Evolutionary conservation across 2,329 filamentous ascomycete species (phyloP).

Genomic region (Aciculosporium take): DNA sequence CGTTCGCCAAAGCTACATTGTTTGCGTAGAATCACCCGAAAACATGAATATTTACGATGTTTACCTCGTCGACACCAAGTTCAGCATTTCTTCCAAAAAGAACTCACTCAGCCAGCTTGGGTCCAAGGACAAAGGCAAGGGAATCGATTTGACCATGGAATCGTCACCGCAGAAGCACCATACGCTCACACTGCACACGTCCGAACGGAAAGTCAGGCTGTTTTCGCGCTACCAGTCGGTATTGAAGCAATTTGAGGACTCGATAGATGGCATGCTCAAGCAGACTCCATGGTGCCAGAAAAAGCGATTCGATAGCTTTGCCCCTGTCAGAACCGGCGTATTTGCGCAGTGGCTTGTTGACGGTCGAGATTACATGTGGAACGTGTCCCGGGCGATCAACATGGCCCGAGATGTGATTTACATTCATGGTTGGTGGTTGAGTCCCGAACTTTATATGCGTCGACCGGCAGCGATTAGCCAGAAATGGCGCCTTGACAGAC

Average conservation of each 20-base stretch:
- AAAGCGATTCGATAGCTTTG: conserved; percentile 87
- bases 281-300: conserved; percentile 70
- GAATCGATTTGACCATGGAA: conserved; percentile 28
- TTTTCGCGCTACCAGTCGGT: conserved; percentile 83
- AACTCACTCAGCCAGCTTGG: conserved; percentile 37
- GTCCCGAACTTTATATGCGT: conserved; percentile 88
- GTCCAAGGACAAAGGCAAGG: conserved; percentile 45
- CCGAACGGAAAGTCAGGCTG: conserved; percentile 82
- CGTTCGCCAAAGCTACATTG: conserved; percentile 93
- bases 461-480: conserved; percentile 90
- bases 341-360: conserved; percentile 96
- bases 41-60: conserved; percentile 99
- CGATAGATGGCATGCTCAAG: conserved; percentile 70
- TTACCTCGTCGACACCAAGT: conserved; percentile 85
- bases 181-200: conserved; percentile 74
- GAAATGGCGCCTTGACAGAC: conserved; percentile 88
- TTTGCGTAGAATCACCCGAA: conserved; percentile 95
- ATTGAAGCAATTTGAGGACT: conserved; percentile 84
- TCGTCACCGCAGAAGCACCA: conserved; percentile 50
- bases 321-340: conserved; percentile 71
- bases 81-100: conserved; percentile 65
- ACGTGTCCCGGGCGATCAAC: conserved; percentile 88
- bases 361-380: conserved; percentile 98
- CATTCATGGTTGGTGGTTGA: conserved; percentile 99
- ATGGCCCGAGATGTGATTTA: conserved; percentile 97